phyloP scores from a whole-genome alignment of 23 red algal species.

The Agarophyton chilense region DNA sequence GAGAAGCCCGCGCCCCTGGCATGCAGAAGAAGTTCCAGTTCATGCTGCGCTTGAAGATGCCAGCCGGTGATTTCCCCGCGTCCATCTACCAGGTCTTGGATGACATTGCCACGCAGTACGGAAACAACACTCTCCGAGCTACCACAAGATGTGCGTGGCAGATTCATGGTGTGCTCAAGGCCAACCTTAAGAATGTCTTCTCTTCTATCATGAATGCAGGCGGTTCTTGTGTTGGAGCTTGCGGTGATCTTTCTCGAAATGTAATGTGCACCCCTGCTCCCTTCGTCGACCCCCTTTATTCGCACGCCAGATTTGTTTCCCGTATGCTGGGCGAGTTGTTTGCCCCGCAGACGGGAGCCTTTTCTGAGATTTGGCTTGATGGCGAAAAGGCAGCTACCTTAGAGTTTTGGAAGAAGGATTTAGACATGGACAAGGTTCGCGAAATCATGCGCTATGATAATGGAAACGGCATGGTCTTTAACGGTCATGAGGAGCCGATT shows the following conservation, averaged over 20 bases:
- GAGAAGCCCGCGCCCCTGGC: constrained; percentile 78
- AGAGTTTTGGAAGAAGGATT: constrained; percentile 93
- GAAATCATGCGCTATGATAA: constrained; percentile 89
- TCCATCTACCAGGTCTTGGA: constrained; percentile 91
- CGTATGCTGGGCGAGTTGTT: constrained; percentile 92
- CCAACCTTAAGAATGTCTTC: constrained; percentile 92
- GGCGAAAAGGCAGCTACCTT: constrained; percentile 97
- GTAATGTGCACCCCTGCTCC: constrained; percentile 93
- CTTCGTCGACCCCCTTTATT: constrained; percentile 60
- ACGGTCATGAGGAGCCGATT: constrained; percentile 90
- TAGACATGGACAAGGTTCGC: constrained; percentile 90
- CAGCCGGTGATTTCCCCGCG: constrained; percentile 90
- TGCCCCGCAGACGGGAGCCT: constrained; percentile 95
- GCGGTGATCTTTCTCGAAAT: constrained; percentile 94
- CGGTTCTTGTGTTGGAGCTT: constrained; percentile 89
- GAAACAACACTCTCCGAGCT: constrained; percentile 93
- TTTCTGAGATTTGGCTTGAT: constrained; percentile 97
- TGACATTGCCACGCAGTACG: constrained; percentile 79
- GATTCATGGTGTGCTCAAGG: constrained; percentile 97
- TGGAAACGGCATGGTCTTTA: constrained; percentile 76
- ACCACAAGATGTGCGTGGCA: constrained; percentile 94
- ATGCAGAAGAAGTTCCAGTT: constrained; percentile 98
- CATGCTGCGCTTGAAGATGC: constrained; percentile 99
- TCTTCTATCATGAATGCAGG: constrained; percentile 93
- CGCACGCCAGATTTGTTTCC: constrained; percentile 68